phyloP scores from a whole-genome alignment of 2,329 filamentous ascomycete genomes.

The Scleromitrula shiraiana region DNA sequence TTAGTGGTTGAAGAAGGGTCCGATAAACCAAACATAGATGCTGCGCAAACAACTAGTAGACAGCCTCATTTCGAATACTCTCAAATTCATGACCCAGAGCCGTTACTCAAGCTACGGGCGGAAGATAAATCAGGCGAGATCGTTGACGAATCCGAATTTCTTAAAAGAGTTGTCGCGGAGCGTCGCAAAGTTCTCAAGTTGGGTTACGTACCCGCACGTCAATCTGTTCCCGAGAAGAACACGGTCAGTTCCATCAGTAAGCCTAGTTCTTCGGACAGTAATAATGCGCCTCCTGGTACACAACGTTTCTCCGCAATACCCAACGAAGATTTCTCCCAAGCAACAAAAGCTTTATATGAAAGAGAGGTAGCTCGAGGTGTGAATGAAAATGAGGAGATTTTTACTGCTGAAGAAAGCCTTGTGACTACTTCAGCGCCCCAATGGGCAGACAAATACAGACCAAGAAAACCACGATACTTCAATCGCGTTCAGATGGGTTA shows the following conservation, averaged over 20 bases:
- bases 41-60: conserved; percentile 12
- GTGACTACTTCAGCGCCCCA: conserved; percentile 54
- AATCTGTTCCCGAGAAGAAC: conserved; percentile 31
- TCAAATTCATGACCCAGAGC: conserved; percentile 52
- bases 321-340: conserved; percentile 76
- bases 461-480: conserved; percentile 92
- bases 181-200: conserved; percentile 54
- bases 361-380: conserved; percentile 87
- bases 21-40: conserved; percentile 9
- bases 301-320: conserved; percentile 61
- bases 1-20: conserved; percentile 23
- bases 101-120: conserved; percentile 52
- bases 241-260: conserved; percentile 27
- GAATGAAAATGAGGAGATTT: conserved; percentile 91
- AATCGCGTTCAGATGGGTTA: conserved; percentile 98
- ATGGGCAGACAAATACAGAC: conserved; percentile 79
- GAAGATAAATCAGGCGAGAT: conserved; percentile 56
- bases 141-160: conserved; percentile 49
- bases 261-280: conserved; percentile 32
- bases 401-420: conserved; percentile 80
- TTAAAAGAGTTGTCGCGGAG: conserved; percentile 48
- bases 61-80: conserved; percentile 33
- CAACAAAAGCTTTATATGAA: conserved; percentile 83
- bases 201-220: conserved; percentile 58
- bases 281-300: conserved; percentile 45